A percentile compares a stretch with the other conserved stretches of the same genome.
These are phyloP conservation scores for Beauveria bassiana DNA, from an alignment of 2,329 filamentous ascomycete species.

Conservation along the genomic window DNA sequence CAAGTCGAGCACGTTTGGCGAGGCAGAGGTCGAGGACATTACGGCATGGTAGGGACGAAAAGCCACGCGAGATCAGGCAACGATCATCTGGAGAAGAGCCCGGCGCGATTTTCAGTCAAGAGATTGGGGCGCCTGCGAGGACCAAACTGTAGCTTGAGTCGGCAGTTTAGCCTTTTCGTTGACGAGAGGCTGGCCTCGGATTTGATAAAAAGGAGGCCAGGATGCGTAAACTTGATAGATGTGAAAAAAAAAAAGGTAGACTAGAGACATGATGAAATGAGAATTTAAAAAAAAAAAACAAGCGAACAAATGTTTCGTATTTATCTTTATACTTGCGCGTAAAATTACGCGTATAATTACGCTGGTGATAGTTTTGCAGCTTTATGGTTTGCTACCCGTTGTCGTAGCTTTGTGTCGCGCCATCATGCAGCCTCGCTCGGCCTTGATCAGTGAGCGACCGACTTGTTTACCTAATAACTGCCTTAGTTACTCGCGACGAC, in stretches of 20 bases:
- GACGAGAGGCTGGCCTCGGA: background rate
- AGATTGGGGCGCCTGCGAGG: background rate
- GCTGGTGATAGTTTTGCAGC: no score
- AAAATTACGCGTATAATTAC: no score
- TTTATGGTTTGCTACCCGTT: no score
- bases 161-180: background rate
- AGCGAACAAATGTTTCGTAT: background rate
- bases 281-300: background rate
- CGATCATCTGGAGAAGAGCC: background rate
- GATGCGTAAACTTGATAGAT: background rate
- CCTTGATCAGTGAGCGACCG: no score
- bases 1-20: constrained; percentile 88
- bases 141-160: background rate
- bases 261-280: no score
- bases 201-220: no score
- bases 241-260: background rate
- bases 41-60: constrained; percentile 64
- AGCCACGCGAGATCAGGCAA: background rate
- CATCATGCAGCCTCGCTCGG: no score
- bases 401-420: no score
- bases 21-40: constrained; percentile 93
- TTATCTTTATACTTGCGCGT: no score
- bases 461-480: no score
- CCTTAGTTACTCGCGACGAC: no score
- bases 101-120: background rate